Conservation (phyloP, 768 basidiomycete species). For the Leccinellum luteum region DNA sequence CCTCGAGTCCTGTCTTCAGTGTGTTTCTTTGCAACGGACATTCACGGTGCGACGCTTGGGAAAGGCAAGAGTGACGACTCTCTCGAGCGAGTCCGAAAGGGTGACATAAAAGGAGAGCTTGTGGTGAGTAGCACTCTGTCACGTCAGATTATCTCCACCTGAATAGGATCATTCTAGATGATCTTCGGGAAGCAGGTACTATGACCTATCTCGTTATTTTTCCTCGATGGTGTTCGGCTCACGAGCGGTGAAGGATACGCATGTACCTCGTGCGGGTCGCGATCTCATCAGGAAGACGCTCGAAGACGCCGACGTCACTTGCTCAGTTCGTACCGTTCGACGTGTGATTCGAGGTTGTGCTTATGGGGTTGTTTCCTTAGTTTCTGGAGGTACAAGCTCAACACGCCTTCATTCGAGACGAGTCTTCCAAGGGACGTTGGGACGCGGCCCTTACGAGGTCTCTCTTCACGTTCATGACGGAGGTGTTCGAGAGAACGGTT, state of each 20-base stretch:
- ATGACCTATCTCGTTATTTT: constrained; percentile 2
- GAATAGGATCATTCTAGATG: constrained; percentile 51
- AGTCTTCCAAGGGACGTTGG: constrained; percentile 91
- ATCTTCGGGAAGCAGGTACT: constrained; percentile 91
- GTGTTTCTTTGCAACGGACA: constrained; percentile 95
- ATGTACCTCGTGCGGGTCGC: constrained; percentile 84
- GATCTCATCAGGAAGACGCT: constrained; percentile 80
- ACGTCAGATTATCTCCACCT: neutral
- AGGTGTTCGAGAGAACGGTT: constrained; percentile 87
- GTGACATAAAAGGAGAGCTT: constrained; percentile 84
- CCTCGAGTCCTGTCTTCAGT: constrained; percentile 77
- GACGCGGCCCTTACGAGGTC: constrained; percentile 87
- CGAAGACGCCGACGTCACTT: constrained; percentile 73
- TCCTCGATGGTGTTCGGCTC: neutral
- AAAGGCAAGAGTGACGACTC: constrained; percentile 83
- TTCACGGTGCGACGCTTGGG: constrained; percentile 85
- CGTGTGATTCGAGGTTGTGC: neutral
- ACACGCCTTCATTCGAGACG: constrained; percentile 94
- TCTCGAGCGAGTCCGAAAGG: constrained; percentile 65
- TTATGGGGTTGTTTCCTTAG: constrained; percentile 36
- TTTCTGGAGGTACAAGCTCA: constrained; percentile 97
- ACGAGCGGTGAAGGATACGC: constrained; percentile 65
- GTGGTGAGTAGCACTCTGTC: constrained; percentile 49
- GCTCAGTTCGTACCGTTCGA: constrained; percentile 55
- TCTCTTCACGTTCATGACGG: constrained; percentile 84